Evolutionary conservation across 139 green algal species (phyloP).

Genomic region (Micromonas pusilla): DNA sequence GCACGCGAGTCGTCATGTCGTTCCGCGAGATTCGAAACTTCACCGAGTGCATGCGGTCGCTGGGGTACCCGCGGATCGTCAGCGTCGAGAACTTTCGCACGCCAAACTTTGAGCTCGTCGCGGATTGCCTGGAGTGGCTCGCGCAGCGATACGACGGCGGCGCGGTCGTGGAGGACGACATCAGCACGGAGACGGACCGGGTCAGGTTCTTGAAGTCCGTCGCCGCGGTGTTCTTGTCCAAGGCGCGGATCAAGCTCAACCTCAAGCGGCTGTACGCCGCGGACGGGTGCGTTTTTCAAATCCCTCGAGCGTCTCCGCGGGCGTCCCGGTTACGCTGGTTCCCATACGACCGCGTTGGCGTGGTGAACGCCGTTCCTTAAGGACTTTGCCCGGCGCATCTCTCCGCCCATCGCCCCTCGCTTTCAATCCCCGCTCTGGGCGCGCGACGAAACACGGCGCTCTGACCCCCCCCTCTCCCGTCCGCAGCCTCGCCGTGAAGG

Average conservation of each 20-base stretch:
- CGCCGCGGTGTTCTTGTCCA: conserved; percentile 48
- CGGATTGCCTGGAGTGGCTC: conserved; percentile 75
- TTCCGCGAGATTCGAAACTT: conserved; percentile 46
- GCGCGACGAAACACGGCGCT: too few species aligned
- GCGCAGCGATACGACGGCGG: conserved; percentile 51
- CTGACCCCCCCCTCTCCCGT: conserved; percentile 13
- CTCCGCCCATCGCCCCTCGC: not conserved
- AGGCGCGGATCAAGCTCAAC: conserved; percentile 66
- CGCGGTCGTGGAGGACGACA: conserved; percentile 59
- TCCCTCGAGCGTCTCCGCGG: too few species aligned
- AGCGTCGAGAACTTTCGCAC: conserved; percentile 67
- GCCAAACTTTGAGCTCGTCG: conserved; percentile 78
- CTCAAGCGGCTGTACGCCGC: conserved; percentile 73
- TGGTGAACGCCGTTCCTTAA: too few species aligned
- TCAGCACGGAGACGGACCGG: conserved; percentile 61
- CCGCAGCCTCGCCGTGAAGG: conserved; percentile 50
- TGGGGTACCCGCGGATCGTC: conserved; percentile 65
- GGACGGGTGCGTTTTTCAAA: too few species aligned
- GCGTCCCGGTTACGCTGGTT: too few species aligned
- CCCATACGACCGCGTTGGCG: too few species aligned
- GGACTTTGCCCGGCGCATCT: too few species aligned
- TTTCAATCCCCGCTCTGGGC: too few species aligned
- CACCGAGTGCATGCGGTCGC: conserved; percentile 60
- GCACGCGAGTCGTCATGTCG: conserved; percentile 37
- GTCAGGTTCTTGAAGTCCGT: conserved; percentile 62